phyloP scores from a whole-genome alignment of 2,329 filamentous ascomycete genomes.

The Trichoderma sp. region DNA sequence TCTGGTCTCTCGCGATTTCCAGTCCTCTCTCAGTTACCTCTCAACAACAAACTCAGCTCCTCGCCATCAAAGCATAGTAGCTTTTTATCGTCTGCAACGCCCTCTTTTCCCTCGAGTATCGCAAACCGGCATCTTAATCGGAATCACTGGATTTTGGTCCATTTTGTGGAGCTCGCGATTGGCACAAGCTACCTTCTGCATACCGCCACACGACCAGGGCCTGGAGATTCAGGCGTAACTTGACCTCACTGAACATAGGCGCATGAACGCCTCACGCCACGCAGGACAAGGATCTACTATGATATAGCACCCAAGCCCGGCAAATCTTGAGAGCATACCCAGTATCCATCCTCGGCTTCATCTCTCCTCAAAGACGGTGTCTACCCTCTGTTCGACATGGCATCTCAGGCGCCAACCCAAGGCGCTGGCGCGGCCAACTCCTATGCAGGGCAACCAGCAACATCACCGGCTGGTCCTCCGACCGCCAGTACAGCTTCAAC shows the following conservation, averaged over 20 bases:
- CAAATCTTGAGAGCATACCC: background rate
- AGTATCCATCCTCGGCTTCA: background rate
- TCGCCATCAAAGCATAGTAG: background rate
- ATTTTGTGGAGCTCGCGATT: no score
- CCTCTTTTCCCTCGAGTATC: background rate
- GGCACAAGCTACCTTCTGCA: background rate
- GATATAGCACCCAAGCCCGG: background rate
- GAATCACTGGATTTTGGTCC: background rate
- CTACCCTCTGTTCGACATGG: slow-evolving; percentile 28
- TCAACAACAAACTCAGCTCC: background rate
- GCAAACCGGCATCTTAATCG: background rate
- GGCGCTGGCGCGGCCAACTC: slow-evolving; percentile 31
- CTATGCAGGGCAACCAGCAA: slow-evolving; percentile 33
- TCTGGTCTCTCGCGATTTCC: background rate
- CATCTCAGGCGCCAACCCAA: slow-evolving; percentile 32
- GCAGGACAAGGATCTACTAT: background rate
- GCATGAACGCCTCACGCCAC: background rate
- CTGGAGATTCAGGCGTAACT: background rate
- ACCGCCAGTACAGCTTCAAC: slow-evolving; percentile 33
- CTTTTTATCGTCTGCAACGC: background rate
- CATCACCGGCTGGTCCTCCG: slow-evolving; percentile 33
- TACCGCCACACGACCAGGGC: background rate
- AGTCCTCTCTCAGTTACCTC: slow-evolving; percentile 4
- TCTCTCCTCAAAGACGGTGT: background rate
- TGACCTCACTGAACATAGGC: background rate